Conservation (phyloP, 2,329 filamentous ascomycete genomes). For the Colletotrichum sp. region DNA sequence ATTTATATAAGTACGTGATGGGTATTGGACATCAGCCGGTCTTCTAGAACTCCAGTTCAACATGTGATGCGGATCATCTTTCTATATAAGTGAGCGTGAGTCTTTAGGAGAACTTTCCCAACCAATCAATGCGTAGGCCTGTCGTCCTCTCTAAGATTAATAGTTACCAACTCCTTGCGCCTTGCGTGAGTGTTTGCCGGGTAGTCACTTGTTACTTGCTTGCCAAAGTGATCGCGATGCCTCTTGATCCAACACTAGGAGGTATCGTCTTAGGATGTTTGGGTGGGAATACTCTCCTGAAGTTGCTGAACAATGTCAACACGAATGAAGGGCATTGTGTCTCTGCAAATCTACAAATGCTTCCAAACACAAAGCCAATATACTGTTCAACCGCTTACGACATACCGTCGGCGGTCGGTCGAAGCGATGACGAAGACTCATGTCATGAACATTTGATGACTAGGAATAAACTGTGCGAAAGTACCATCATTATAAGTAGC, state of each 20-base stretch:
- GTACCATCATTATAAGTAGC: no score
- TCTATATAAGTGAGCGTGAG: not conserved
- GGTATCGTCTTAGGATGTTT: accelerated
- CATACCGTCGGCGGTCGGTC: not conserved
- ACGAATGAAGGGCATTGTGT: accelerated
- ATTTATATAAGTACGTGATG: not conserved
- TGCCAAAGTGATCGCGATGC: no score
- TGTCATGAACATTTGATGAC: no score
- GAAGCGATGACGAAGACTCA: not conserved
- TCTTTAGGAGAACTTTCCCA: not conserved
- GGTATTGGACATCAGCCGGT: accelerated
- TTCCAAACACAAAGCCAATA: accelerated
- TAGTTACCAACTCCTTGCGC: no score
- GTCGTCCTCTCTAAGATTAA: no score
- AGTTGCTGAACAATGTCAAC: not conserved
- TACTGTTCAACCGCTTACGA: not conserved
- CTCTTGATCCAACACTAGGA: no score
- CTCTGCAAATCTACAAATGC: not conserved
- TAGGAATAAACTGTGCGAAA: no score
- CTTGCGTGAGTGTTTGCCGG: no score
- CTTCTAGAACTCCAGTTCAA: accelerated
- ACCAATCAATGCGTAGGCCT: no score
- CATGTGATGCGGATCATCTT: accelerated
- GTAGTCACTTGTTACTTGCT: no score
- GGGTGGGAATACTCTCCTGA: not conserved